Percentiles rank a stretch among this genome's conserved stretches.
phyloP scores from a whole-genome alignment of 805 yeast genomes.

The Blastobotrys americana region DNA sequence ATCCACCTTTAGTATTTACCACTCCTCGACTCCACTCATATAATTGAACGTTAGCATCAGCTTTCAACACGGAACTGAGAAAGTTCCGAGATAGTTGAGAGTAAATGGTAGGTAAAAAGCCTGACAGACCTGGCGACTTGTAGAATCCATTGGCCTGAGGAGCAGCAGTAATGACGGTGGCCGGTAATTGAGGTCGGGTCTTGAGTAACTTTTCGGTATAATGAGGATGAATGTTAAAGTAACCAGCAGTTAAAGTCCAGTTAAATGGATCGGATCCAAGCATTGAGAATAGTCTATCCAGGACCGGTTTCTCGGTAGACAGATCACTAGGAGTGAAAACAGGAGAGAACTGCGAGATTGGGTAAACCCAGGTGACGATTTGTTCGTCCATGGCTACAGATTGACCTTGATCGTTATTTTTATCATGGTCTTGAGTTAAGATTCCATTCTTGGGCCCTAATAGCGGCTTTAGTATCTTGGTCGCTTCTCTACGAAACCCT shows the following conservation, averaged over 20 bases:
- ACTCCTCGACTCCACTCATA: slow-evolving; percentile 84
- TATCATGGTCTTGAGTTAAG: too few relatives aligned
- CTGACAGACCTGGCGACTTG: slow-evolving; percentile 72
- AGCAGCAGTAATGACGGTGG: slow-evolving; percentile 80
- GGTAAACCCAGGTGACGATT: slow-evolving; percentile 64
- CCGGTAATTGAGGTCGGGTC: slow-evolving; percentile 44
- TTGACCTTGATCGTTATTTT: too few relatives aligned
- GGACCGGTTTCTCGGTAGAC: slow-evolving; percentile 77
- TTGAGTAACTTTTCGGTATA: slow-evolving; percentile 52
- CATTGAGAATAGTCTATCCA: slow-evolving; percentile 53
- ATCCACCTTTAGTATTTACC: slow-evolving; percentile 74
- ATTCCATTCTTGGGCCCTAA: slow-evolving; percentile 35
- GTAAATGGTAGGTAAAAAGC: slow-evolving; percentile 81
- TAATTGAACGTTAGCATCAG: slow-evolving; percentile 45
- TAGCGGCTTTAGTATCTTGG: slow-evolving; percentile 50
- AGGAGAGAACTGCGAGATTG: slow-evolving; percentile 88
- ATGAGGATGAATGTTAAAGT: slow-evolving; percentile 82
- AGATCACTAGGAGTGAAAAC: slow-evolving; percentile 48
- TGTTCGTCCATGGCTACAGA: slow-evolving; percentile 9
- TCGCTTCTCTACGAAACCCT: slow-evolving; percentile 33
- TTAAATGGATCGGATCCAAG: slow-evolving; percentile 47
- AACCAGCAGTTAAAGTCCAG: slow-evolving; percentile 95
- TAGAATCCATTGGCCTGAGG: slow-evolving; percentile 93
- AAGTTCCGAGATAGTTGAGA: slow-evolving; percentile 66
- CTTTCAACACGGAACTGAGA: slow-evolving; percentile 31